Conservation (phyloP, 768 basidiomycete species). For the Pisolithus orientalis region DNA sequence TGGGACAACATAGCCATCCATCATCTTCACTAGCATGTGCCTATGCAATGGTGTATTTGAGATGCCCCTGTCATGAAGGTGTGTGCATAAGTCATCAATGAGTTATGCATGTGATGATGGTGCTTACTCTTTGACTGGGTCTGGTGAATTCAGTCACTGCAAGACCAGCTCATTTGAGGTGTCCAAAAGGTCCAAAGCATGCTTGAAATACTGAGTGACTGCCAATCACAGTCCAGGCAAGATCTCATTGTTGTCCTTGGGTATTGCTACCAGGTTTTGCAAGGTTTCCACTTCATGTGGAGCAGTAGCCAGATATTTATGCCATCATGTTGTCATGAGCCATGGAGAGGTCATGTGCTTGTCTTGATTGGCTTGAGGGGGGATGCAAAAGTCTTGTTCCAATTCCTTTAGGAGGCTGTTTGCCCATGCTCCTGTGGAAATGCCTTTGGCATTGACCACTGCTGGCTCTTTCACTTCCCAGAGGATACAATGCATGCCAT, state of each 20-base stretch:
- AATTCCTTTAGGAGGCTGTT: too few relatives aligned
- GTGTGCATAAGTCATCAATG: background rate
- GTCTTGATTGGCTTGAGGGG: too few relatives aligned
- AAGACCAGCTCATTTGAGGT: background rate
- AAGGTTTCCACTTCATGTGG: background rate
- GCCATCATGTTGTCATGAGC: background rate
- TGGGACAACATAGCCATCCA: too few relatives aligned
- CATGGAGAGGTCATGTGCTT: too few relatives aligned
- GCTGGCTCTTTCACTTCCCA: too few relatives aligned
- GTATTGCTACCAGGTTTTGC: background rate
- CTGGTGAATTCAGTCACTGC: background rate
- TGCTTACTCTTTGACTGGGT: background rate
- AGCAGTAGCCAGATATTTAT: too few relatives aligned
- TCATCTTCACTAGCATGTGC: too few relatives aligned
- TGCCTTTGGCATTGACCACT: too few relatives aligned
- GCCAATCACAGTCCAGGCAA: background rate
- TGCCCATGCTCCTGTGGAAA: too few relatives aligned
- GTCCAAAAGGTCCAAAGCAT: background rate
- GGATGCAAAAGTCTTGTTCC: too few relatives aligned
- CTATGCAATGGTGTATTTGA: background rate
- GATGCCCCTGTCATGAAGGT: background rate
- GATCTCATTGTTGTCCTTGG: background rate
- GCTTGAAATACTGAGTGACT: background rate
- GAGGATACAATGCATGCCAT: too few relatives aligned
- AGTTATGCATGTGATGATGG: background rate